phyloP scores from a whole-genome alignment of 805 yeast genomes.

The Kodamaea laetipori region DNA sequence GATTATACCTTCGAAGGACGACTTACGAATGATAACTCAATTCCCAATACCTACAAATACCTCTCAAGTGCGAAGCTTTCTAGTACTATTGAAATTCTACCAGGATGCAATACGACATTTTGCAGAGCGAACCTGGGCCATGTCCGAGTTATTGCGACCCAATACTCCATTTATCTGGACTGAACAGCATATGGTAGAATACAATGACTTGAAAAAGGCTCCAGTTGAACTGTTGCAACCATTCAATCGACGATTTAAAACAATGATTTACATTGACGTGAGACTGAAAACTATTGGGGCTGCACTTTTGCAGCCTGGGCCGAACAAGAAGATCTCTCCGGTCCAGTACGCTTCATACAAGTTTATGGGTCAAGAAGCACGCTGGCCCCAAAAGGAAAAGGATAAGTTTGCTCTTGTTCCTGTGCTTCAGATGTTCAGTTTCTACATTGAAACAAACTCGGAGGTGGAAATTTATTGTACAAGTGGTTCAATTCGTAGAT shows the following conservation, averaged over 20 bases:
- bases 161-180: neutral
- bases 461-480: constrained; percentile 1
- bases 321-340: neutral
- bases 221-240: constrained; percentile 2
- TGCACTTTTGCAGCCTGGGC: constrained; percentile 1
- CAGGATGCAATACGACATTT: constrained; percentile 6
- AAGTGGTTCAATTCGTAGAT: neutral
- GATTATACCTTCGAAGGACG: neutral
- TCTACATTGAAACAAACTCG: neutral
- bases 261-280: constrained; percentile 1
- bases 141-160: neutral
- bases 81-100: neutral
- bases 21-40: neutral
- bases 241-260: neutral
- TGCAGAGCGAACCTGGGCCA: constrained; percentile 1
- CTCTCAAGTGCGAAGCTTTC: constrained; percentile 1
- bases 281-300: neutral
- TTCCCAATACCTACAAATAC: neutral
- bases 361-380: neutral
- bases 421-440: neutral
- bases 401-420: neutral
- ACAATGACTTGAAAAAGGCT: neutral
- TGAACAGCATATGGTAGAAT: neutral
- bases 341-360: constrained; percentile 1
- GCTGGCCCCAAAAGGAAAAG: neutral